Evolutionary conservation across 2,329 filamentous ascomycete genomes (phyloP), one percentile per base, ranked within the genome.

Genomic region (Pseudogymnoascus sp.): DNA sequence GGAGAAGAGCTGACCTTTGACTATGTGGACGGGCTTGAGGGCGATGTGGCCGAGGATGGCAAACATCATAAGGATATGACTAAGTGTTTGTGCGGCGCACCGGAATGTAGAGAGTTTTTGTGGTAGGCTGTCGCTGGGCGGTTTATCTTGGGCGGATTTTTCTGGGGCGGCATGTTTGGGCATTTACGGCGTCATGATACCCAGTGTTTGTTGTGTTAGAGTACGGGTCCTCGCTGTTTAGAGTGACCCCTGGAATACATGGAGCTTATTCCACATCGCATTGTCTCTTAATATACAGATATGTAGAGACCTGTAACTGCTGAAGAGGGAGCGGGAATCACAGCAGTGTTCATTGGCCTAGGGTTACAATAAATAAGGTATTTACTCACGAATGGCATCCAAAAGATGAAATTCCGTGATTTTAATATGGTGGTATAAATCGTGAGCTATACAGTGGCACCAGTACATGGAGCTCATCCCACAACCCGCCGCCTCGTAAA

Each of bases 1-100:
- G 83, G 83, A 1, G 83, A 87, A 33, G 90, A 95, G 73, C 75
- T 95, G 33, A 92, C 88, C 0, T 93, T 95, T 72, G 89, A 93
- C 70, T 95, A 95, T 69, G 80, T 89, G 5, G 87, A 89, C 68
- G 86, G 86, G 8, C 80, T 84, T 23, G 82, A 83, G 42, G 47
- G 36, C 0, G 70, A 71, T 9, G 72, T 72, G 35, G 68, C 71
- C n/a, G 72, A 74, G 4, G 64, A 63, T n/a, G 67, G 67, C 8
- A 60, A 36, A 33, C 80, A 83, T 63, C 79, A 80, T 1, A 78
- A 80, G 1, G 78, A 83, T 64, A 86, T 86, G 83, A 82, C 80
- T 4, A 74, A 67, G 63, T 87, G 84, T 69, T 72, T 86, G 7
- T 93, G 90, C 69, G 83, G 85, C 1, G 83, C 86, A 53, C 70